Evolutionary conservation across 1,284 basidiomycete species (phyloP).

Genomic region (Apiotrichum gamsii): DNA sequence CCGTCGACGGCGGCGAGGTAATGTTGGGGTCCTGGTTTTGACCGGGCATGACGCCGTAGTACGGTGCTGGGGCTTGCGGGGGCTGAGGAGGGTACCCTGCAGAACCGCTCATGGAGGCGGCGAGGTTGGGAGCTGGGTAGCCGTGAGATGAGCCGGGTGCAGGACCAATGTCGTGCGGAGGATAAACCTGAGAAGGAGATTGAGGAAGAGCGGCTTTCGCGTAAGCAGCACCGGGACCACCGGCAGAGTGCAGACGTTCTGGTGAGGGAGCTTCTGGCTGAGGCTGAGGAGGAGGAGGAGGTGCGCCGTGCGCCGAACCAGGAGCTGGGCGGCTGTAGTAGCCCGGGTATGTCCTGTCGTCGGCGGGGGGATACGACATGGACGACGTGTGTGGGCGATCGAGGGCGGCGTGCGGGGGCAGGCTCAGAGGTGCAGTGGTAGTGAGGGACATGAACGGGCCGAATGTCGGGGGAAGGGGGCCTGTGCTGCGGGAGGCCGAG

Average conservation of each 20-base stretch:
- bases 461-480: background rate
- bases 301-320: constrained; percentile 29
- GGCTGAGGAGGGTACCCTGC: constrained; percentile 30
- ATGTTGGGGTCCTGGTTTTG: constrained; percentile 21
- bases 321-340: constrained; percentile 28
- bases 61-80: constrained; percentile 20
- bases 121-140: constrained; percentile 33
- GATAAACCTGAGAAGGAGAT: constrained; percentile 23
- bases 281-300: too few relatives aligned
- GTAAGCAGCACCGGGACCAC: constrained; percentile 19
- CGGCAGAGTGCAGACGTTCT: constrained; percentile 32
- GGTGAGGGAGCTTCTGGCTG: constrained; percentile 20
- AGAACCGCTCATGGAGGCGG: constrained; percentile 31
- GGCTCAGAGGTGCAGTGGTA: constrained; percentile 13
- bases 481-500: too few relatives aligned
- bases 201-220: constrained; percentile 19
- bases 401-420: constrained; percentile 7
- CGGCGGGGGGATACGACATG: constrained; percentile 21
- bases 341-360: constrained; percentile 21
- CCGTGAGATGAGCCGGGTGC: constrained; percentile 36
- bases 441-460: constrained; percentile 19
- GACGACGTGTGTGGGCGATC: constrained; percentile 12
- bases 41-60: constrained; percentile 27
- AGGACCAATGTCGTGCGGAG: constrained; percentile 22
- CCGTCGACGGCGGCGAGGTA: constrained; percentile 31